Evolutionary conservation across 2,329 filamentous ascomycete genomes (phyloP), one percentile per base, ranked within the genome.

Genomic region (Chalara sp.): DNA sequence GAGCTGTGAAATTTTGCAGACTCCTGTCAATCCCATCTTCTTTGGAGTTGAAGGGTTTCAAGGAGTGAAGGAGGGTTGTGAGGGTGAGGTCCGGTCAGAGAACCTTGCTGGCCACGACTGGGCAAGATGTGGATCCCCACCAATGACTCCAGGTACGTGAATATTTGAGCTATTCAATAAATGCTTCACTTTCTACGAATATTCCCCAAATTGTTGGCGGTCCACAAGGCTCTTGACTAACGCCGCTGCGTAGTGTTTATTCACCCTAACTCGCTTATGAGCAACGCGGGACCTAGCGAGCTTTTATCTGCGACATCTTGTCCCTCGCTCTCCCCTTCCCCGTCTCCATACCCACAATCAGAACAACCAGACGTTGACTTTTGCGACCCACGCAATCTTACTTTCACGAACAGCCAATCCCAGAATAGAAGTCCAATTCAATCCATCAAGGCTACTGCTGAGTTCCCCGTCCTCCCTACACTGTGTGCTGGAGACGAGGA

Each of bases 381-480:
- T 68, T 96, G 92, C 70, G 91, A 96, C 66, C 91, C 92, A 33
- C 84, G 91, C 64, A 89, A 95, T 65, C 74, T 96, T 57, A 95
- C 87, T 21, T 88, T 96, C 40, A 71, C 67, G 73, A 63, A 69
- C 76, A 49, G 68, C 73, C 55, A 76, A 52, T 50, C 60, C 57
- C 46, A 56, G 58, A 32, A 46, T 30, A 43, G 32, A 47, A 50
- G 47, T 46, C 58, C 61, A 47, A 57, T 47, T 41, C 51, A 56
- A 43, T 50, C 73, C 61, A 67, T 75, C 39, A 75, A 65, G 76
- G 33, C 51, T 47, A 70, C 75, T 6, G 70, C 77, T 44, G 85
- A 89, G 59, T 84, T 89, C 59, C 77, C 84, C 28, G 76, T 78
- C 53, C 74, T 87, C 58, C 75, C 82, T 41, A 78, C 78, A 13